A percentile compares a stretch with the other conserved stretches of the same genome.
phyloP scores from a whole-genome alignment of 1,139 yeast species.

The Suhomyces atakaporum region DNA sequence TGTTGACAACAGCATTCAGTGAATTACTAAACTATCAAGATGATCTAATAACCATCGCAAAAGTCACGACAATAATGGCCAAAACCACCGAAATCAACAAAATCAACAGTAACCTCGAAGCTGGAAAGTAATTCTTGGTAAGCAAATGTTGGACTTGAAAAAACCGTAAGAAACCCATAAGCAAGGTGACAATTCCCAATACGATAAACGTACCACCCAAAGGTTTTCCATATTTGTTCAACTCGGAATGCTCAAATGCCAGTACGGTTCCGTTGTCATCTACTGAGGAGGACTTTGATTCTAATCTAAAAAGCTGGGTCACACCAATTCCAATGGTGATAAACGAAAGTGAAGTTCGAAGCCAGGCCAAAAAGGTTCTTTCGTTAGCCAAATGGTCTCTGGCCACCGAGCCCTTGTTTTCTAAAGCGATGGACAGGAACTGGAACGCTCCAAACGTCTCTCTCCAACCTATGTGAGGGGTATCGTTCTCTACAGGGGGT shows the following conservation, averaged over 20 bases:
- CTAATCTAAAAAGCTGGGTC: constrained; percentile 43
- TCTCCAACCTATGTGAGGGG: constrained; percentile 3
- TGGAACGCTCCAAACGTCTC: constrained; percentile 9
- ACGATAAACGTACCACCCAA: constrained; percentile 38
- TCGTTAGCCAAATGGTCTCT: constrained; percentile 72
- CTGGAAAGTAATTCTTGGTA: constrained; percentile 51
- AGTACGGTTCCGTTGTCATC: constrained; percentile 16
- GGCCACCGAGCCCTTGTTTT: constrained; percentile 51
- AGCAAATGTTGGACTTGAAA: constrained; percentile 47
- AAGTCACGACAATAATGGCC: constrained; percentile 20
- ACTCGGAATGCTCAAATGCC: constrained; percentile 5
- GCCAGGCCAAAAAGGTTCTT: constrained; percentile 76
- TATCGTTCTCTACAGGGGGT: neutral
- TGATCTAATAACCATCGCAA: constrained; percentile 16
- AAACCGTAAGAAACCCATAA: constrained; percentile 36
- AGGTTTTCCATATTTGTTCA: constrained; percentile 35
- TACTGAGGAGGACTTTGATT: constrained; percentile 23
- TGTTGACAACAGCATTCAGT: too few relatives aligned
- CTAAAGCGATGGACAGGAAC: constrained; percentile 19
- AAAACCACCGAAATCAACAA: constrained; percentile 36
- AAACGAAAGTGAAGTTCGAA: constrained; percentile 56
- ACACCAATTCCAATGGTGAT: constrained; percentile 46
- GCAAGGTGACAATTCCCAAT: constrained; percentile 37
- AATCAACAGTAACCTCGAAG: constrained; percentile 28
- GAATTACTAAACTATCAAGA: too few relatives aligned